Evolutionary conservation across 257 asterid genomes (phyloP).

Genomic region (Nicotiana knightiana): DNA sequence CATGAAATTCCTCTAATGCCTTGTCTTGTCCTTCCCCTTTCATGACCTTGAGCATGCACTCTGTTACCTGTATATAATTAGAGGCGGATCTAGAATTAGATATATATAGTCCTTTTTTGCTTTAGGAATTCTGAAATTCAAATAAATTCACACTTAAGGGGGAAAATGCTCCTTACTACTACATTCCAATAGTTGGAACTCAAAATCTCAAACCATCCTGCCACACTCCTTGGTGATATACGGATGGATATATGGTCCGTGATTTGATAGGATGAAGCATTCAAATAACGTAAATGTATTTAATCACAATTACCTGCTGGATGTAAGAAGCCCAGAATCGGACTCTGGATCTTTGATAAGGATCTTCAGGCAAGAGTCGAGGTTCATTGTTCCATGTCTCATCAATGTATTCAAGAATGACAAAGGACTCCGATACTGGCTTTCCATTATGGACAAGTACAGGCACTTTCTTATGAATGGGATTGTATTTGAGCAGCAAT

Average conservation of each 20-base stretch:
- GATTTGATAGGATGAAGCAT: too few relatives aligned
- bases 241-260: too few relatives aligned
- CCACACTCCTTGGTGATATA: too few relatives aligned
- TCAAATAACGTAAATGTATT: not conserved
- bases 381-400: conserved; percentile 29
- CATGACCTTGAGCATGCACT: conserved; percentile 9
- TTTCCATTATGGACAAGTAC: conserved; percentile 36
- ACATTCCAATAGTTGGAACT: too few relatives aligned
- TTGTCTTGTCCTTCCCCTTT: conserved; percentile 9
- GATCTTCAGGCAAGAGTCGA: conserved; percentile 26
- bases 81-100: too few relatives aligned
- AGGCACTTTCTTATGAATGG: conserved; percentile 37
- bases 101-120: too few relatives aligned
- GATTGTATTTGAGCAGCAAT: conserved; percentile 27
- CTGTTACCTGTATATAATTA: conserved; percentile 12
- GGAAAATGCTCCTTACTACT: too few relatives aligned
- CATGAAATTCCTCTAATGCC: conserved; percentile 11
- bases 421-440: conserved; percentile 23
- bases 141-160: too few relatives aligned
- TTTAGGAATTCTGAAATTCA: too few relatives aligned
- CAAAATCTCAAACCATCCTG: too few relatives aligned
- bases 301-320: conserved; percentile 15
- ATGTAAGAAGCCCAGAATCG: conserved; percentile 35
- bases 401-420: conserved; percentile 36
- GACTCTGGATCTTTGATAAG: conserved; percentile 24